Percentiles rank a stretch among this genome's conserved stretches.
phyloP scores from a whole-genome alignment of 305 asterid genomes.

The Fraxinus sp. region DNA sequence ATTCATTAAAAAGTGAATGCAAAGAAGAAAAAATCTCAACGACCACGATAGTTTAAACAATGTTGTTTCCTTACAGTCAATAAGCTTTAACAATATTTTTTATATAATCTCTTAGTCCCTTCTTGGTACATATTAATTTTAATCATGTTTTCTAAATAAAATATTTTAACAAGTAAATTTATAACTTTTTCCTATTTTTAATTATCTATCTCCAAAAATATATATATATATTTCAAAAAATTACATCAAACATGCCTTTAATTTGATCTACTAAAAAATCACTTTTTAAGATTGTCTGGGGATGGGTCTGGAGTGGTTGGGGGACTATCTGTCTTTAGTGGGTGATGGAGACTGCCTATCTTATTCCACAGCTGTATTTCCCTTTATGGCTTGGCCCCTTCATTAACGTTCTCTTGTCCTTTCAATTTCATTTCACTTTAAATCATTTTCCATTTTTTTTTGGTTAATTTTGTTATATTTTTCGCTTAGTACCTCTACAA shows the following conservation, averaged over 20 bases:
- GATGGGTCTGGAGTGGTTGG: neutral
- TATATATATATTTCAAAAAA: neutral
- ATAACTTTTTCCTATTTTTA: no score
- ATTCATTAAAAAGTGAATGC: neutral
- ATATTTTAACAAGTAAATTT: no score
- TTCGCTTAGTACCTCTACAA: neutral
- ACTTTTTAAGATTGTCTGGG: neutral
- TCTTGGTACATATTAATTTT: no score
- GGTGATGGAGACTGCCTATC: slow-evolving; percentile 12
- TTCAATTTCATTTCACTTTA: neutral
- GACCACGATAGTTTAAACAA: no score
- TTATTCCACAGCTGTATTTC: slow-evolving; percentile 5
- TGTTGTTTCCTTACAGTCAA: no score
- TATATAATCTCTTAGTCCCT: no score
- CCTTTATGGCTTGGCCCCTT: neutral
- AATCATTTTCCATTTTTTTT: neutral
- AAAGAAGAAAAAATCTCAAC: neutral
- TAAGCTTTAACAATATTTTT: no score
- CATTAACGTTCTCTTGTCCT: neutral
- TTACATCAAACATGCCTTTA: neutral
- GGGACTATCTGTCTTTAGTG: neutral
- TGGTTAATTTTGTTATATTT: neutral
- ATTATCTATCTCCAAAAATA: no score
- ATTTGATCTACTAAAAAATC: neutral
- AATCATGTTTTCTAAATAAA: no score